Conservation (phyloP, 2,329 filamentous ascomycete species). For the Cladosporium sp. region DNA sequence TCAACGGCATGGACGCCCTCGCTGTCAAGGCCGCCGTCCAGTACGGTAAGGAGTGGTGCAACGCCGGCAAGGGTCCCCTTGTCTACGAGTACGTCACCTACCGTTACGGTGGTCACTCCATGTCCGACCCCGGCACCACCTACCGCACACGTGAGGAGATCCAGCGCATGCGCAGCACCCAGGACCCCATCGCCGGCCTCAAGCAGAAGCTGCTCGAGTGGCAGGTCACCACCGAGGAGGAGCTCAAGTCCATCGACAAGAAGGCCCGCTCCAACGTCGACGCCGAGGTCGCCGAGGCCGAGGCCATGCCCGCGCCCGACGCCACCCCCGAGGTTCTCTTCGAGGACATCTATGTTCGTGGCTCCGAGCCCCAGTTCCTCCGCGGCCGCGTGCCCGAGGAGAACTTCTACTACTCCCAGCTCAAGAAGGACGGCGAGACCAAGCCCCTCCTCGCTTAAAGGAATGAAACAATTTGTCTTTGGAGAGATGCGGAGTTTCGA, state of each 20-base stretch:
- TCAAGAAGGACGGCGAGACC: constrained; percentile 4
- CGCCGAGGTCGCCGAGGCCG: constrained; percentile 84
- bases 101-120: constrained; percentile 98
- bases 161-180: constrained; percentile 97
- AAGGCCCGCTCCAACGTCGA: constrained; percentile 82
- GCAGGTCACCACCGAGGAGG: constrained; percentile 86
- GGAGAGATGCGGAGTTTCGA: neutral
- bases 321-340: constrained; percentile 79
- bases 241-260: constrained; percentile 96
- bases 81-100: constrained; percentile 99
- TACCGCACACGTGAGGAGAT: constrained; percentile 99
- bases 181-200: constrained; percentile 95
- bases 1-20: constrained; percentile 99
- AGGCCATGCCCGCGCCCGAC: constrained; percentile 82
- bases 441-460: neutral
- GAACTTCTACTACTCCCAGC: constrained; percentile 71
- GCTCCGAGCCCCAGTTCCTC: constrained; percentile 84
- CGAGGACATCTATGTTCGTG: constrained; percentile 93
- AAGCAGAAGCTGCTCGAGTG: constrained; percentile 99
- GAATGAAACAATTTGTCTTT: neutral
- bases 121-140: constrained; percentile 98
- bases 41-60: constrained; percentile 87
- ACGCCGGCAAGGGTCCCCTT: constrained; percentile 82
- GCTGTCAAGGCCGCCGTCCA: constrained; percentile 95
- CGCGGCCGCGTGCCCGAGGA: constrained; percentile 86